Conservation (phyloP, 495 filamentous ascomycete species). For the Daldinia grandis region DNA sequence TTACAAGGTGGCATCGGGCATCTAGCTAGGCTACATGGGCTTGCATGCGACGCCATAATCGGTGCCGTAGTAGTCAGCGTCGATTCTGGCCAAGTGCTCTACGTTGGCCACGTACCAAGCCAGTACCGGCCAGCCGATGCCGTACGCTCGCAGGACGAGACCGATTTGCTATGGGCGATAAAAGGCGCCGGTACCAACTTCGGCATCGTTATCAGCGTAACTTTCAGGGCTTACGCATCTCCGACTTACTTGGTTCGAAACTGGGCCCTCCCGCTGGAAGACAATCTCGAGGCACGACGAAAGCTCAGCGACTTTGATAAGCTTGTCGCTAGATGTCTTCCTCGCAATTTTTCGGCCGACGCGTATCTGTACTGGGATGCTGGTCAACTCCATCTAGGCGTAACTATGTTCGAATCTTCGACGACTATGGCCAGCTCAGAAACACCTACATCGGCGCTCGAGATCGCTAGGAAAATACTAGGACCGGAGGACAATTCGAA, state of each 20-base stretch:
- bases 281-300: conserved; percentile 49
- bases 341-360: conserved; percentile 60
- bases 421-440: conserved; percentile 41
- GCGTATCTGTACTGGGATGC: conserved; percentile 65
- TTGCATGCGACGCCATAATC: conserved; percentile 68
- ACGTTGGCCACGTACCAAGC: conserved; percentile 61
- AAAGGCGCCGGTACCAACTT: conserved; percentile 71
- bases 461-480: conserved; percentile 41
- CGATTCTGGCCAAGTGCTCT: conserved; percentile 58
- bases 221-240: conserved; percentile 61
- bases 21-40: conserved; percentile 63
- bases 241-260: conserved; percentile 57
- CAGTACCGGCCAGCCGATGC: conserved; percentile 58
- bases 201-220: conserved; percentile 67
- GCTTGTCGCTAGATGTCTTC: conserved; percentile 52
- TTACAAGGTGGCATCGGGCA: conserved; percentile 73
- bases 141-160: conserved; percentile 57
- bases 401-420: conserved; percentile 61
- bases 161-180: conserved; percentile 67
- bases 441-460: conserved; percentile 15
- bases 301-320: conserved; percentile 58
- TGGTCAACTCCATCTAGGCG: conserved; percentile 60
- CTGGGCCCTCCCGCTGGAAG: conserved; percentile 59
- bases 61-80: conserved; percentile 67
- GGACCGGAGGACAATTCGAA: conserved; percentile 51